Conservation (phyloP, 371 early-diverging fungal species). For the Lichtheimia ramosa region DNA sequence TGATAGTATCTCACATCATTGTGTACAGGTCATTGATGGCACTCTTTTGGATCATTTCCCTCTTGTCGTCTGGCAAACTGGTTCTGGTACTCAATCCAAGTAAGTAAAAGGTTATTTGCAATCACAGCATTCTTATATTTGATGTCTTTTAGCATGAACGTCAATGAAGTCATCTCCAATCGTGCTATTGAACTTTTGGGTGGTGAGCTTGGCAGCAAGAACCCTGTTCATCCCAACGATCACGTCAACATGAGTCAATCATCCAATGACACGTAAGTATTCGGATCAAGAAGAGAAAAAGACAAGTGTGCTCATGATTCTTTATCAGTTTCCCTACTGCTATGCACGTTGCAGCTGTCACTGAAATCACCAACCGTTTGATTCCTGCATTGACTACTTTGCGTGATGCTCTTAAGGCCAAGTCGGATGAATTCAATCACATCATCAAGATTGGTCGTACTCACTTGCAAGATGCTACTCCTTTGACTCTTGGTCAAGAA, state of each 20-base stretch:
- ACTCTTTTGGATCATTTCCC: constrained; percentile 91
- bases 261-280: constrained; percentile 87
- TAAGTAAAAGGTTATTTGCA: constrained; percentile 14
- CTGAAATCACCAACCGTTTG: constrained; percentile 76
- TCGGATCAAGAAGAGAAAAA: not conserved
- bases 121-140: not conserved
- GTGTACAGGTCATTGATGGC: constrained; percentile 79
- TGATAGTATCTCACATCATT: not conserved
- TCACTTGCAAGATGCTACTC: constrained; percentile 94
- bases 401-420: constrained; percentile 71
- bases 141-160: constrained; percentile 23
- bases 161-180: constrained; percentile 84
- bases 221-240: constrained; percentile 96
- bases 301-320: too few relatives aligned
- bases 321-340: constrained; percentile 96
- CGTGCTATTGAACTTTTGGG: constrained; percentile 94
- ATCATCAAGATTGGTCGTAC: constrained; percentile 98
- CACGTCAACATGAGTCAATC: constrained; percentile 97
- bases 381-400: constrained; percentile 79
- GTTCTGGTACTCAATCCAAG: constrained; percentile 97
- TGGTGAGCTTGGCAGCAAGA: constrained; percentile 86
- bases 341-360: constrained; percentile 93
- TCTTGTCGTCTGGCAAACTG: constrained; percentile 95
- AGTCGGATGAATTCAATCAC: constrained; percentile 74
- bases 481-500: constrained; percentile 96